A percentile compares a stretch with the other conserved stretches of the same genome.
Evolutionary conservation across 805 yeast genomes (phyloP).

Genomic region (Phaffomyces antillensis): DNA sequence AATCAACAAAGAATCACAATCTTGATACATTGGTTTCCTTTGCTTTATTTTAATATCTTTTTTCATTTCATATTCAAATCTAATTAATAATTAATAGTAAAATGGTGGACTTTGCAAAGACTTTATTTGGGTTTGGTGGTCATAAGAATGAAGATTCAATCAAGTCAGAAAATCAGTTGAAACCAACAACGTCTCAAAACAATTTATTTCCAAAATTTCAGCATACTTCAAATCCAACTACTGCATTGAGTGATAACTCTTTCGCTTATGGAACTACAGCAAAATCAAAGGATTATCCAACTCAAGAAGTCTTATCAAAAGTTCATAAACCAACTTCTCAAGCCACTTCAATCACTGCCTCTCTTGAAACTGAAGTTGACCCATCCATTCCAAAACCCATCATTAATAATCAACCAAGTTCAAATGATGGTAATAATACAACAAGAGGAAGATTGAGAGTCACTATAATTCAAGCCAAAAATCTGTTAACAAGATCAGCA

Average conservation of each 20-base stretch:
- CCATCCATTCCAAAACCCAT: constrained; percentile 4
- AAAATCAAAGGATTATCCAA: constrained; percentile 28
- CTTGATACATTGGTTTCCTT: too few species aligned
- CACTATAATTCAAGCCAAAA: constrained; percentile 72
- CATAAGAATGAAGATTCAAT: constrained; percentile 11
- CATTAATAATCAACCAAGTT: constrained; percentile 1
- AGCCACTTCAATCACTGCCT: constrained; percentile 13
- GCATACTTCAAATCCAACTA: constrained; percentile 55
- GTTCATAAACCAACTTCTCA: constrained; percentile 22
- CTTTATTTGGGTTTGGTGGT: constrained; percentile 31
- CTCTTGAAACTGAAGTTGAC: constrained; percentile 6
- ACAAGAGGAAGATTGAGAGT: constrained; percentile 83
- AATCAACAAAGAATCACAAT: too few species aligned
- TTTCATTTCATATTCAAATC: not conserved
- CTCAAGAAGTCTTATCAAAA: constrained; percentile 26
- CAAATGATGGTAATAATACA: constrained; percentile 23
- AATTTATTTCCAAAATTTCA: constrained; percentile 32
- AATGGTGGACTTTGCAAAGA: constrained; percentile 35
- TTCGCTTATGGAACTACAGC: constrained; percentile 66
- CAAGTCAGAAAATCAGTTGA: constrained; percentile 4
- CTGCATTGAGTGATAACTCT: constrained; percentile 55
- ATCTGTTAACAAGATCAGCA: constrained; percentile 47
- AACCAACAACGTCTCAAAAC: constrained; percentile 7
- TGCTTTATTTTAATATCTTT: too few species aligned
- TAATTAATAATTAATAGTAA: not conserved